Conservation (phyloP, 768 basidiomycete species). For the Lactarius hatsudake region DNA sequence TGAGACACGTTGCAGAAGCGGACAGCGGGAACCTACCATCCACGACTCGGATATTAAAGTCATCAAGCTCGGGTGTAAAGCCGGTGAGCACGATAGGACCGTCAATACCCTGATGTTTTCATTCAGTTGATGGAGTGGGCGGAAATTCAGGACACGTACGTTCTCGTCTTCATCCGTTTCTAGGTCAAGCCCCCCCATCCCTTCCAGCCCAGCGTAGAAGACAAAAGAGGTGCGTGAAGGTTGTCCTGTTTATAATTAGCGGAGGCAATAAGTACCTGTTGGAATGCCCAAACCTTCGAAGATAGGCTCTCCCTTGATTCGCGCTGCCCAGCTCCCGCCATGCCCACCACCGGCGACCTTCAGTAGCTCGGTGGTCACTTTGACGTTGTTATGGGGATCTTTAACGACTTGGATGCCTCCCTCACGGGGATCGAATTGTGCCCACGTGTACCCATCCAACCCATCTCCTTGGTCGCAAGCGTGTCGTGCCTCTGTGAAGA, state of each 20-base stretch:
- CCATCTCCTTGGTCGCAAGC: conserved; percentile 86
- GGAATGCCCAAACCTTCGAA: conserved; percentile 47
- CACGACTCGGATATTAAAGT: conserved; percentile 75
- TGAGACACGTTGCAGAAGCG: background rate
- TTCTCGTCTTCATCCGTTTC: conserved; percentile 73
- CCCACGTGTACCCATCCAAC: conserved; percentile 82
- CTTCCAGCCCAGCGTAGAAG: conserved; percentile 88
- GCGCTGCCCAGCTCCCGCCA: conserved; percentile 87
- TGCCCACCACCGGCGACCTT: conserved; percentile 81
- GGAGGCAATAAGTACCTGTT: background rate
- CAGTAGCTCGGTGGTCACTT: conserved; percentile 79
- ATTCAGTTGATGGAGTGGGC: background rate
- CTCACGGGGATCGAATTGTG: conserved; percentile 79
- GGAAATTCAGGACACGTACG: conserved; percentile 42
- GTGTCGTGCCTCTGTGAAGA: conserved; percentile 65
- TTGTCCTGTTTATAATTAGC: conserved; percentile 30
- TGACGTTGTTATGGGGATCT: conserved; percentile 80
- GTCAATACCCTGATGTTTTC: conserved; percentile 59
- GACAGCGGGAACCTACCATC: conserved; percentile 53
- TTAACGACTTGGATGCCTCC: conserved; percentile 84
- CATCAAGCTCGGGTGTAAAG: conserved; percentile 72
- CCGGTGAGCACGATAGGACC: conserved; percentile 72
- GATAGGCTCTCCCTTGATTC: conserved; percentile 80
- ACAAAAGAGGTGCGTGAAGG: conserved; percentile 70
- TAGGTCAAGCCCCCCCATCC: conserved; percentile 78